Conservation (phyloP, 768 basidiomycete species). For the Boletus reticulatus region DNA sequence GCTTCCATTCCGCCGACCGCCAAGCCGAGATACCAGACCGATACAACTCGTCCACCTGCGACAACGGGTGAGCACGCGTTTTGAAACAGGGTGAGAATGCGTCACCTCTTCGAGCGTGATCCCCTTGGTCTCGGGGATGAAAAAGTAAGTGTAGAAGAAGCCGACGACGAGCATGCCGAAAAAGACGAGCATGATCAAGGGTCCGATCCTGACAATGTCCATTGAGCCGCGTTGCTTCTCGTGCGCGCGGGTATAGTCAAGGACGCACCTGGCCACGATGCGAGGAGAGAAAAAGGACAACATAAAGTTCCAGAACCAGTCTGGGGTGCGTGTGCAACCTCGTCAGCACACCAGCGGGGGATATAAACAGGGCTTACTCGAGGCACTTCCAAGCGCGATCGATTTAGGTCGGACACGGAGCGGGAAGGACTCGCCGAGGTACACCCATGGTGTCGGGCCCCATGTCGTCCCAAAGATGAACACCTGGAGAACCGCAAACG, state of each 20-base stretch:
- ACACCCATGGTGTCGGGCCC: conserved; percentile 77
- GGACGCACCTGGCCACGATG: conserved; percentile 51
- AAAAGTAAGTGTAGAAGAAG: conserved; percentile 68
- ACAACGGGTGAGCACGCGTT: background rate
- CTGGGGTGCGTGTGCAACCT: conserved; percentile 15
- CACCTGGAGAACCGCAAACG: conserved; percentile 78
- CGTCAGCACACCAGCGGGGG: conserved; percentile 4
- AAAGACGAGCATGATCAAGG: conserved; percentile 74
- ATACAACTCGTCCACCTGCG: conserved; percentile 72
- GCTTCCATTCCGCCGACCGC: conserved; percentile 59
- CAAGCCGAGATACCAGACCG: conserved; percentile 65
- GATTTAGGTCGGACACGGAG: conserved; percentile 75
- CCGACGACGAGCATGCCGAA: conserved; percentile 71
- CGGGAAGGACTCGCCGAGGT: conserved; percentile 79
- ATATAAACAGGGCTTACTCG: conserved; percentile 33
- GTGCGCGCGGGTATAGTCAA: no score
- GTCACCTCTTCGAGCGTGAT: conserved; percentile 61
- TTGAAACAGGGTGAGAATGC: background rate
- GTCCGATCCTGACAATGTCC: conserved; percentile 50
- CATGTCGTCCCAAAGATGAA: conserved; percentile 71
- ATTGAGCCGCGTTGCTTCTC: background rate
- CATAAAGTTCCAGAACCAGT: conserved; percentile 77
- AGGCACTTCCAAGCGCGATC: conserved; percentile 71
- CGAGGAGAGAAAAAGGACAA: conserved; percentile 70
- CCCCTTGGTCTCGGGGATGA: conserved; percentile 81